Evolutionary conservation across 2,329 filamentous ascomycete genomes (phyloP), one percentile per base, ranked within the genome.

Genomic region (Blastomyces emzantsi): DNA sequence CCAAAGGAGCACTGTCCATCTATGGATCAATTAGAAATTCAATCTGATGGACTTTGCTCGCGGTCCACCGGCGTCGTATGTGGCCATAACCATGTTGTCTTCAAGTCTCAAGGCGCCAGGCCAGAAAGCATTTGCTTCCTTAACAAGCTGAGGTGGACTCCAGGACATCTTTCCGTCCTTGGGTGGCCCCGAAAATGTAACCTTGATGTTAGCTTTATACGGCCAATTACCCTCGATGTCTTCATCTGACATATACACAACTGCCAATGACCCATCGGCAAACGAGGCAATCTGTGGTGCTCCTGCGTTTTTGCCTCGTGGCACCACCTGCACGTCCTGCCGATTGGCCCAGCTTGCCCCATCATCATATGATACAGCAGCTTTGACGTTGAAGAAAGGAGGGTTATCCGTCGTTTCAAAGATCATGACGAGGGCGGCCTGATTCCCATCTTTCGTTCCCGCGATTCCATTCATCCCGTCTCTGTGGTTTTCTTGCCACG

Each of bases 161-260:
- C 76, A 78, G 17, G 64, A 65, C 15, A 77, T 71, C 54, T 64
- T 69, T 0, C 77, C 77, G 41, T 70, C 69, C 3, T 68, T 62
- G 22, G 77, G 67, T 0, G 74, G 73, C 1, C 67, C 70, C 0
- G 73, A 71, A 64, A 79, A 79, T 0, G 77, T 73, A 1, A 72
- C 73, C 67, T 80, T 80, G 61, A 80, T 73, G 4, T 73, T 71
- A 0, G 78, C 77, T 56, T 76, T 71, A 33, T 72, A 67, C 1
- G 77, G 75, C 79, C 78, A 80, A 6, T 69, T 67, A 28, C 73
- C 72, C 60, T 68, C 63, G 0, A 74, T 68, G 60, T 79, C 77
- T 67, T 80, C 78, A 64, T 80, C 79, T 1, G 77, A 79, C 79
- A 80, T 80, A 67, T 80, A 81, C 7, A 79, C 74, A 1, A 76